Conservation (phyloP, 78 protist species). For the Creolimax fragrantissima region DNA sequence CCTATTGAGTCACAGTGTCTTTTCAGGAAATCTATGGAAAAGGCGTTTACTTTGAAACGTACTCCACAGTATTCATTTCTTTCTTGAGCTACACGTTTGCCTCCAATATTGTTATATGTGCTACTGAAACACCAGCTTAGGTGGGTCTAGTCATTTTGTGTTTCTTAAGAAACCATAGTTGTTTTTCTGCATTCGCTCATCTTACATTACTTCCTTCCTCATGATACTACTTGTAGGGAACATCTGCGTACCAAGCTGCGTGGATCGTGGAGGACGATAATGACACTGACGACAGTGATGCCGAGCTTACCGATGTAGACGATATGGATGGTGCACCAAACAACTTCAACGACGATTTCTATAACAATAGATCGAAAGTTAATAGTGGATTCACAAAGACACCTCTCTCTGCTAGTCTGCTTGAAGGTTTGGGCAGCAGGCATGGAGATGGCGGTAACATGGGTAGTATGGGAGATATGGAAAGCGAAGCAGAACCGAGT, state of each 20-base stretch:
- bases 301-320: not conserved
- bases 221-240: constrained; percentile 25
- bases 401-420: not conserved
- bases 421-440: too few relatives aligned
- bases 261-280: constrained; percentile 37
- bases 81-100: too few relatives aligned
- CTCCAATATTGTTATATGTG: too few relatives aligned
- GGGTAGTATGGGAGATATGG: not conserved
- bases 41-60: too few relatives aligned
- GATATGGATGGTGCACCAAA: not conserved
- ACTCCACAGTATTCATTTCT: too few relatives aligned
- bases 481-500: not conserved
- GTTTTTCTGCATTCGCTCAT: too few relatives aligned
- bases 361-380: not conserved
- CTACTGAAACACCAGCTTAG: too few relatives aligned
- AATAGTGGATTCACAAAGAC: not conserved
- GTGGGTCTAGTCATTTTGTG: too few relatives aligned
- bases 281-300: not conserved
- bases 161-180: too few relatives aligned
- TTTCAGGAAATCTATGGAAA: too few relatives aligned
- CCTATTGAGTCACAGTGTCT: not conserved
- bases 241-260: constrained; percentile 54
- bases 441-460: not conserved
- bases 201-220: too few relatives aligned
- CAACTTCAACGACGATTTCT: not conserved